Evolutionary conservation across 352 stramenopile species (phyloP).

Genomic region (Globisporangium lucens): DNA sequence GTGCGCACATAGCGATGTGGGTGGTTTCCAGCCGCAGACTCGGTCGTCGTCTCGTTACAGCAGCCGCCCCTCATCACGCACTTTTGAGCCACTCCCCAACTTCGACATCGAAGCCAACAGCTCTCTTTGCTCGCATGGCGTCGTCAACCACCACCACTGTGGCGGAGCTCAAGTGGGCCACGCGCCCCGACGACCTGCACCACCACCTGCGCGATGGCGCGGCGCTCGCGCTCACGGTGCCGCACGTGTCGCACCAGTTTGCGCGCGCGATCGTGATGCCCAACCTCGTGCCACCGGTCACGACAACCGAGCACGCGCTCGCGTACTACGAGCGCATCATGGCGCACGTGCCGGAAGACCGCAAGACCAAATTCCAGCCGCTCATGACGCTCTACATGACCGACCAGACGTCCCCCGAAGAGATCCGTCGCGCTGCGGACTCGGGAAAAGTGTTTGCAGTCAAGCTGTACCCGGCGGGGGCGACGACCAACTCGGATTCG

Average conservation of each 20-base stretch:
- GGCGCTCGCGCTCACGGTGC: slow-evolving; percentile 78
- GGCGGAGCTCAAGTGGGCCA: slow-evolving; percentile 36
- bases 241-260: slow-evolving; percentile 82
- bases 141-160: background rate
- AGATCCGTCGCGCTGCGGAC: slow-evolving; percentile 91
- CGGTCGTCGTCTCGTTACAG: background rate
- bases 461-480: slow-evolving; percentile 97
- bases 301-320: slow-evolving; percentile 92
- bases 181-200: slow-evolving; percentile 95
- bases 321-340: slow-evolving; percentile 96
- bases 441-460: slow-evolving; percentile 92
- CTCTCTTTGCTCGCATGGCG: slow-evolving; percentile 1
- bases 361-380: slow-evolving; percentile 83
- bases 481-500: slow-evolving; percentile 98
- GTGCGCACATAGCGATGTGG: slow-evolving; percentile 6
- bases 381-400: slow-evolving; percentile 99
- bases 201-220: slow-evolving; percentile 95
- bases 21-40: slow-evolving; percentile 13
- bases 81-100: slow-evolving; percentile 1
- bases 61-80: background rate
- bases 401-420: slow-evolving; percentile 95
- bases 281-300: slow-evolving; percentile 97
- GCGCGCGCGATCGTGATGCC: slow-evolving; percentile 96
- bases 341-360: slow-evolving; percentile 63
- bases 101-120: slow-evolving; percentile 9